Conservation (phyloP, 306 rosid species). For the Pterocarpus macrocarpus region DNA sequence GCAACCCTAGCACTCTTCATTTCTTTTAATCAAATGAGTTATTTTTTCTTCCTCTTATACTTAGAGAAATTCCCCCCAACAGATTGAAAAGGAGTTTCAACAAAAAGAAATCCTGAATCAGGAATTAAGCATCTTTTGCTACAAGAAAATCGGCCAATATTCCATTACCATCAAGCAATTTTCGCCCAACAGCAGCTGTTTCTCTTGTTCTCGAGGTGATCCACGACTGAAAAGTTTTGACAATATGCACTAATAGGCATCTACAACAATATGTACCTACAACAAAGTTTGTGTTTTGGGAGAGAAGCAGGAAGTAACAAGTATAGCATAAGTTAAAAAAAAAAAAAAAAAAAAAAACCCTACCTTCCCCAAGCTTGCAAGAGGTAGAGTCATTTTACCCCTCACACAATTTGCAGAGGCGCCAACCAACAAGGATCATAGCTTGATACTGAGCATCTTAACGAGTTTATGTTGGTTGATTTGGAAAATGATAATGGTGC, state of each 20-base stretch:
- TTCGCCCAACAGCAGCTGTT: constrained; percentile 92
- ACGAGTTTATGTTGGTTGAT: constrained; percentile 88
- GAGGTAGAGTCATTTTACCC: constrained; percentile 89
- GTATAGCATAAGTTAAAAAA: constrained; percentile 5
- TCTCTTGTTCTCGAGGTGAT: constrained; percentile 87
- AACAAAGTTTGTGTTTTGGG: background rate
- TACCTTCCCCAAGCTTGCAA: constrained; percentile 94
- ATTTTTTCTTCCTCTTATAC: too few species aligned
- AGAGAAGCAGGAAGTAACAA: background rate
- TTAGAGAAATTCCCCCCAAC: too few species aligned
- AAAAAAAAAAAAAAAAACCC: too few species aligned
- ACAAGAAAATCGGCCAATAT: constrained; percentile 86
- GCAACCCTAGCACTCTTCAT: background rate
- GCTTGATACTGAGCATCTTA: constrained; percentile 92
- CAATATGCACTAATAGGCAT: constrained; percentile 25
- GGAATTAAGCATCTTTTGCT: constrained; percentile 68
- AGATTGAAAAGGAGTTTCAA: constrained; percentile 3
- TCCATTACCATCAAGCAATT: constrained; percentile 97
- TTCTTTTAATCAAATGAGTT: too few species aligned
- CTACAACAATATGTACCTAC: too few species aligned
- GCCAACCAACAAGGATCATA: constrained; percentile 95
- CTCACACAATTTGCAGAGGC: constrained; percentile 91
- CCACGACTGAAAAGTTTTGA: constrained; percentile 74
- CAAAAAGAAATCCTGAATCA: constrained; percentile 17
- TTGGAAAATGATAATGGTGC: constrained; percentile 94